A percentile compares a stretch with the other conserved stretches of the same genome.
Conservation (phyloP, 164 flowering plant genomes). For the Chimonanthus salicifolius region DNA sequence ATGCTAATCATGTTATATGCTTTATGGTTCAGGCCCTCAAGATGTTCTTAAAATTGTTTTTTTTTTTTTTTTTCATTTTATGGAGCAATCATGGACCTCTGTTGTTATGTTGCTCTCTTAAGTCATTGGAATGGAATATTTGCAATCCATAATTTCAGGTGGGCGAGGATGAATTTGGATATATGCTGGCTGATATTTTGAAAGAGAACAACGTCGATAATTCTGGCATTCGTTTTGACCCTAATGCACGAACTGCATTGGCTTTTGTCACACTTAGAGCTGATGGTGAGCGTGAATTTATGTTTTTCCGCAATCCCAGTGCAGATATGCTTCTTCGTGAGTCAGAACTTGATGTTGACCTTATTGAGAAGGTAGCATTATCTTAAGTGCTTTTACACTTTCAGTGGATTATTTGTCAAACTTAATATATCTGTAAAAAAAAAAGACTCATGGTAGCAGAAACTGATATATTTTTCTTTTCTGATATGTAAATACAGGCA, state of each 20-base stretch:
- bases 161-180: slow-evolving; percentile 68
- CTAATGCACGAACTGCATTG: slow-evolving; percentile 59
- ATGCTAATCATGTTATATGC: neutral
- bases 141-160: slow-evolving; percentile 33
- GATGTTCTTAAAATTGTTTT: neutral
- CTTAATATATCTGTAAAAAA: neutral
- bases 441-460: neutral
- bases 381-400: neutral
- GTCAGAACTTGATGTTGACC: slow-evolving; percentile 51
- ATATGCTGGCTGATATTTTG: slow-evolving; percentile 53
- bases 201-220: slow-evolving; percentile 59
- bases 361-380: slow-evolving; percentile 41
- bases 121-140: neutral
- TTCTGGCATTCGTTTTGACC: slow-evolving; percentile 61
- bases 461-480: slow-evolving; percentile 7
- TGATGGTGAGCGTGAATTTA: slow-evolving; percentile 76
- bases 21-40: neutral
- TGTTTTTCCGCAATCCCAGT: slow-evolving; percentile 79
- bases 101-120: neutral
- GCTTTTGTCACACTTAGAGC: slow-evolving; percentile 69
- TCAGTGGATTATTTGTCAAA: neutral
- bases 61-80: neutral
- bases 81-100: neutral
- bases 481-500: slow-evolving; percentile 32
- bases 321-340: slow-evolving; percentile 80